These are phyloP conservation scores for Novymonas esmeraldas DNA, from an alignment of 208 protist species.

Conservation along the genomic window DNA sequence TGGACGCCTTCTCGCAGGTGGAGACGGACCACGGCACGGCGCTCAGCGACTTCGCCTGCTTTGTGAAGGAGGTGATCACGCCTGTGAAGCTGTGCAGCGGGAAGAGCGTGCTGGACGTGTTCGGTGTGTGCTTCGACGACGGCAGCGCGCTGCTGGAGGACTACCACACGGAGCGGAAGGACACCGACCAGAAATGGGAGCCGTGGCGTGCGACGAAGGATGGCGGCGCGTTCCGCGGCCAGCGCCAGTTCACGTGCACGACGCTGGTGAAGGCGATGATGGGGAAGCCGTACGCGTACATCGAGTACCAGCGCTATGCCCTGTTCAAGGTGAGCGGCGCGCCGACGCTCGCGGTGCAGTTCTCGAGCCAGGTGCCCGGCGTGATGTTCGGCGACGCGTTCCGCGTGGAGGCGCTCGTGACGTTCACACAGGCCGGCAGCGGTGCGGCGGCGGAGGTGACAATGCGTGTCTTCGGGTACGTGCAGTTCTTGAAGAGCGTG, in stretches of 20 bases:
- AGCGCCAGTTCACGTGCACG: conserved; percentile 58
- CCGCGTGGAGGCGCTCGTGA: conserved; percentile 47
- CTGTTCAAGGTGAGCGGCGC: conserved; percentile 52
- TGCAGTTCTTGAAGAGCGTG: conserved; percentile 65
- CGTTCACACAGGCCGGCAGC: conserved; percentile 46
- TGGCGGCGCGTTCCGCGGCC: conserved; percentile 47
- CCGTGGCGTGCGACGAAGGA: conserved; percentile 45
- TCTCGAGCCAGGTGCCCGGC: conserved; percentile 59
- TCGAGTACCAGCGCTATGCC: conserved; percentile 69
- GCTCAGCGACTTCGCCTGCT: conserved; percentile 52
- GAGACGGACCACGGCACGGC: conserved; percentile 62
- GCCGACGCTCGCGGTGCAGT: conserved; percentile 61
- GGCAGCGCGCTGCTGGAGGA: conserved; percentile 37
- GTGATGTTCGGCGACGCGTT: conserved; percentile 72
- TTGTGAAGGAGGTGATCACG: conserved; percentile 56
- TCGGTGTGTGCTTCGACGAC: conserved; percentile 66
- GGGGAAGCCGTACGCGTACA: conserved; percentile 51
- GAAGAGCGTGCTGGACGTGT: conserved; percentile 61
- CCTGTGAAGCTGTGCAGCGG: conserved; percentile 47
- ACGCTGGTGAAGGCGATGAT: conserved; percentile 62
- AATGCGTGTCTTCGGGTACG: conserved; percentile 38
- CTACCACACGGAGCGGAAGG: conserved; percentile 49
- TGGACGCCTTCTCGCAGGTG: conserved; percentile 59
- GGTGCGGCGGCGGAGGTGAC: conserved; percentile 27
- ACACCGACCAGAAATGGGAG: conserved; percentile 58